Conservation (phyloP, 306 rosid species). For the Morella rubra region DNA sequence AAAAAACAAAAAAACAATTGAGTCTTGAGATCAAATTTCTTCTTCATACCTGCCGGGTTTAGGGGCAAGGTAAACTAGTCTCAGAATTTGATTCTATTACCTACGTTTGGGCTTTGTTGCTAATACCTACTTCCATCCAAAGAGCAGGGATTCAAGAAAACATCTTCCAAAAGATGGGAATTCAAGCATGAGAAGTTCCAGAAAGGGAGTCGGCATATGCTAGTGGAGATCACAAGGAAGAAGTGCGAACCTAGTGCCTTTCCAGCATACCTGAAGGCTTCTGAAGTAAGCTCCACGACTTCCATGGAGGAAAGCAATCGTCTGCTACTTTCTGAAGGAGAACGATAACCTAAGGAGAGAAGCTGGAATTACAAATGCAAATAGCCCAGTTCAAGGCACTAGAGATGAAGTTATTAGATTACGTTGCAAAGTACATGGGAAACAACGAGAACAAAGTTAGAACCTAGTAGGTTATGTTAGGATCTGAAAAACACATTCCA, state of each 20-base stretch:
- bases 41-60: too few species aligned
- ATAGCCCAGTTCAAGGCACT: slow-evolving; percentile 65
- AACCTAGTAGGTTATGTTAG: slow-evolving; percentile 17
- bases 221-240: slow-evolving; percentile 65
- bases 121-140: background rate
- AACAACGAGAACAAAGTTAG: slow-evolving; percentile 37
- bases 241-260: slow-evolving; percentile 84
- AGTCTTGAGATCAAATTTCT: too few species aligned
- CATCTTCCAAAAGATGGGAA: slow-evolving; percentile 77
- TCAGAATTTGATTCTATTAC: too few species aligned
- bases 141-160: slow-evolving; percentile 76
- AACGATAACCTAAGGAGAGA: slow-evolving; percentile 66
- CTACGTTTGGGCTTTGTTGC: background rate
- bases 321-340: slow-evolving; percentile 55
- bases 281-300: slow-evolving; percentile 39
- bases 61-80: too few species aligned
- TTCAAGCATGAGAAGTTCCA: slow-evolving; percentile 85
- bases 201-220: slow-evolving; percentile 52
- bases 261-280: slow-evolving; percentile 70
- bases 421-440: slow-evolving; percentile 45
- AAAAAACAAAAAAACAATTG: too few species aligned
- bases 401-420: slow-evolving; percentile 57
- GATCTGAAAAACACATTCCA: background rate
- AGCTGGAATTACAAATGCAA: slow-evolving; percentile 56
- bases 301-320: slow-evolving; percentile 34